A percentile compares a stretch with the other conserved stretches of the same genome.
These are phyloP conservation scores for Penicillium roqueforti DNA, from an alignment of 495 filamentous ascomycete genomes.

Conservation along the genomic window DNA sequence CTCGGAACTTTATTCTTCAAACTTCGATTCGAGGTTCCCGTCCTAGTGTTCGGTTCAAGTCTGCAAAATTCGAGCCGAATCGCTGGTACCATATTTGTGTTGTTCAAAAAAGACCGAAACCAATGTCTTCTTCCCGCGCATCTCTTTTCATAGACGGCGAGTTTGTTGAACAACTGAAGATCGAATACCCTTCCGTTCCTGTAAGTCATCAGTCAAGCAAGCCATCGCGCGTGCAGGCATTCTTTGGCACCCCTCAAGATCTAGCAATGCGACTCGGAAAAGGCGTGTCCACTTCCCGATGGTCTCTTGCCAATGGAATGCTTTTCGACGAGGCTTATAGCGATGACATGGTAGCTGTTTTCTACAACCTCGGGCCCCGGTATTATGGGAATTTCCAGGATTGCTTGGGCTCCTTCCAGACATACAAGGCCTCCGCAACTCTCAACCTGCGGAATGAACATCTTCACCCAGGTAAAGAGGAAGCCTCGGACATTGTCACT, in stretches of 20 bases:
- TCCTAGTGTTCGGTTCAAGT: conserved; percentile 92
- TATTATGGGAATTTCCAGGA: conserved; percentile 97
- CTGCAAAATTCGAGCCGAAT: conserved; percentile 63
- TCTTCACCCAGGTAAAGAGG: conserved; percentile 85
- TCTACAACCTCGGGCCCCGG: conserved; percentile 80
- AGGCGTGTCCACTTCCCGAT: conserved; percentile 69
- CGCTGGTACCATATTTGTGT: conserved; percentile 91
- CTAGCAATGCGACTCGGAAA: conserved; percentile 76
- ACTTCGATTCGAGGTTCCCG: conserved; percentile 83
- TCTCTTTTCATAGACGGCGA: conserved; percentile 89
- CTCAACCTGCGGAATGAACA: conserved; percentile 88
- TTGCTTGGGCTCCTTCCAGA: conserved; percentile 92
- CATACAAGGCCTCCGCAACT: conserved; percentile 89
- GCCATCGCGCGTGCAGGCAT: conserved; percentile 74
- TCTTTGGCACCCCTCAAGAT: conserved; percentile 89
- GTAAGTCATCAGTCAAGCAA: conserved; percentile 43
- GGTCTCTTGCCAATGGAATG: conserved; percentile 86
- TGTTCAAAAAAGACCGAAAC: conserved; percentile 71
- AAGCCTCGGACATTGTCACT: conserved; percentile 84
- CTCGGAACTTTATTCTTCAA: conserved; percentile 92
- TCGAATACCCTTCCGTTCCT: conserved; percentile 75
- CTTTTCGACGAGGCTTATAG: conserved; percentile 83
- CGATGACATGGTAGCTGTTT: conserved; percentile 87
- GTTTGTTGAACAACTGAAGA: conserved; percentile 87
- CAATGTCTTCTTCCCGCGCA: conserved; percentile 75